A percentile compares a stretch with the other conserved stretches of the same genome.
Evolutionary conservation across 139 green algal genomes (phyloP).

Genomic region (Tetratostichococcus sp.): DNA sequence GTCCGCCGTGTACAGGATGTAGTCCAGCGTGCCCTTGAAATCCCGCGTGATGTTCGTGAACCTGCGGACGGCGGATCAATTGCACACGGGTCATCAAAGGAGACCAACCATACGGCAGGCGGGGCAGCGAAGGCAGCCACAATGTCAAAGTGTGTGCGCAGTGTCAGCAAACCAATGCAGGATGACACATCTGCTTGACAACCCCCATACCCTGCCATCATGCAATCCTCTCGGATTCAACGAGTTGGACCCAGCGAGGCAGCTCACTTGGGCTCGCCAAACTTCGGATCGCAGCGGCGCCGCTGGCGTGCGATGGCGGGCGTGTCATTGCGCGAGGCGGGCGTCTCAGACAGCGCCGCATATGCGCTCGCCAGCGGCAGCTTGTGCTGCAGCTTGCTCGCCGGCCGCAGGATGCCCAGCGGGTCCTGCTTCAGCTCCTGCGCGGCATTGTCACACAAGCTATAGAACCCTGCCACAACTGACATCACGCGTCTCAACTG

Average conservation of each 20-base stretch:
- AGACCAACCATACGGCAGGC: too few species aligned
- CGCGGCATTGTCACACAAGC: background rate
- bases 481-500: too few species aligned
- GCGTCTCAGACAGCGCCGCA: conserved; percentile 22
- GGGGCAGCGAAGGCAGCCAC: too few species aligned
- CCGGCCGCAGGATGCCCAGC: conserved; percentile 69
- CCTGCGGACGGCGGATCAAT: background rate
- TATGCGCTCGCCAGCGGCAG: conserved; percentile 60
- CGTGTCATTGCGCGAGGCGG: conserved; percentile 11
- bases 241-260: background rate
- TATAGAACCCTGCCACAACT: too few species aligned
- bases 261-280: conserved; percentile 43
- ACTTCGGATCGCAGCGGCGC: conserved; percentile 54
- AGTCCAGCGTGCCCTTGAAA: conserved; percentile 94
- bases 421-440: conserved; percentile 74
- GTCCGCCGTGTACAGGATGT: conserved; percentile 89
- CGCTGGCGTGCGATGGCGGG: conserved; percentile 37
- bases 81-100: too few species aligned
- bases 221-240: too few species aligned
- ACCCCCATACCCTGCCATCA: too few species aligned
- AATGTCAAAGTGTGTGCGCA: too few species aligned
- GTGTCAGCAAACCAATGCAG: too few species aligned
- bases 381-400: conserved; percentile 70
- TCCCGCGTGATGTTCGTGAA: conserved; percentile 88
- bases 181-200: too few species aligned